phyloP scores from a whole-genome alignment of 1,284 basidiomycete species.

The Cutaneotrichosporon arboriforme region DNA sequence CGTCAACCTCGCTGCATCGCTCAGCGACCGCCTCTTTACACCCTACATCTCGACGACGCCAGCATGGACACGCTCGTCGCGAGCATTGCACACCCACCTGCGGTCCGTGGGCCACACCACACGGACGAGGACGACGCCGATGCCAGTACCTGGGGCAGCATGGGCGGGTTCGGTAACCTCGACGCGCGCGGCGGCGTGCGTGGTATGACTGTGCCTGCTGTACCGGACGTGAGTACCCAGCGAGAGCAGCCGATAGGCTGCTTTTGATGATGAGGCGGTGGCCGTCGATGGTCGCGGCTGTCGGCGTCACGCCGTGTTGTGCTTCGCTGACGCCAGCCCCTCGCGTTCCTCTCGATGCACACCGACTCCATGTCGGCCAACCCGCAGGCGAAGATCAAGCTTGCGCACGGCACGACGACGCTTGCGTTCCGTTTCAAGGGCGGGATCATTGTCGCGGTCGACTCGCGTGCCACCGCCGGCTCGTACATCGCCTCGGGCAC shows the following conservation, averaged over 20 bases:
- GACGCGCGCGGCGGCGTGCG: conserved; percentile 34
- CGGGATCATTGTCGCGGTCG: conserved; percentile 95
- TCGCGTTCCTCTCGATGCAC: conserved; percentile 77
- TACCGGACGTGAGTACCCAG: conserved; percentile 41
- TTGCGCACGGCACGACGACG: conserved; percentile 97
- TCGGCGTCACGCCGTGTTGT: neutral
- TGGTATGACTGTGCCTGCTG: conserved; percentile 43
- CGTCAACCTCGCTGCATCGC: neutral
- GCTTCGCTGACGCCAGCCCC: conserved; percentile 57
- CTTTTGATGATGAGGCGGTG: neutral
- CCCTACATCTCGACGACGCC: neutral
- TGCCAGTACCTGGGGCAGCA: conserved; percentile 63
- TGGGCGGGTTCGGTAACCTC: conserved; percentile 64
- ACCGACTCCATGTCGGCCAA: conserved; percentile 84
- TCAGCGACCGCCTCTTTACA: neutral
- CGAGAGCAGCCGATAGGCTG: no score
- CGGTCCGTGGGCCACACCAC: conserved; percentile 28
- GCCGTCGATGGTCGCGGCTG: no score
- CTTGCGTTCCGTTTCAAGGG: conserved; percentile 95
- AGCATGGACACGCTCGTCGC: conserved; percentile 72
- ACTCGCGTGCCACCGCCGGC: conserved; percentile 95
- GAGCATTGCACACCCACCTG: conserved; percentile 54
- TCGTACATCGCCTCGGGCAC: conserved; percentile 93
- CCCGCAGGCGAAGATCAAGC: conserved; percentile 92
- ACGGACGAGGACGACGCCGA: conserved; percentile 51